These are phyloP conservation scores for Inga leiocalycina DNA, from an alignment of 306 rosid species.

Conservation along the genomic window DNA sequence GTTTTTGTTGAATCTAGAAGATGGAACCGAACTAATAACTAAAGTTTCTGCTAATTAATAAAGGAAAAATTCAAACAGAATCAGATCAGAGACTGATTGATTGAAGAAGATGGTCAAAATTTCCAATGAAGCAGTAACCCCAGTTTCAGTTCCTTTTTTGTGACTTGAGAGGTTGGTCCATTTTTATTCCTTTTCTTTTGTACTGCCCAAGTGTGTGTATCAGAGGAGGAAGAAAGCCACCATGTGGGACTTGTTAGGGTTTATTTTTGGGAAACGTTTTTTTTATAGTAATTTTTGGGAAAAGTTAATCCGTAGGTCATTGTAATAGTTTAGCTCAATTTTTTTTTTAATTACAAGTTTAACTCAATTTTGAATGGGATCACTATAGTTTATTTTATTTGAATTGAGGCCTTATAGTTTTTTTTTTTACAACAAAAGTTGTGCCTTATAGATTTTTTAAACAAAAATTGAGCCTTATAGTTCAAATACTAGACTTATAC, in stretches of 20 bases:
- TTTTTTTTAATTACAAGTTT: too few relatives aligned
- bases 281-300: too few relatives aligned
- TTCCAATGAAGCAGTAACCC: conserved; percentile 48
- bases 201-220: conserved; percentile 61
- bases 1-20: not conserved
- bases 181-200: conserved; percentile 63
- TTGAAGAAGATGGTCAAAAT: conserved; percentile 65
- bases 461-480: too few relatives aligned
- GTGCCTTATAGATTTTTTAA: too few relatives aligned
- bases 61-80: conserved; percentile 16
- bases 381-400: too few relatives aligned
- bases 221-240: conserved; percentile 52
- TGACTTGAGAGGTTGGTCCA: conserved; percentile 63
- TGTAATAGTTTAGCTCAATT: too few relatives aligned
- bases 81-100: conserved; percentile 15
- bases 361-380: too few relatives aligned
- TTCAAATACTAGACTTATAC: too few relatives aligned
- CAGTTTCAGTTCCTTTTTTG: conserved; percentile 50
- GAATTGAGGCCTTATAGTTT: too few relatives aligned
- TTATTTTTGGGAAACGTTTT: too few relatives aligned
- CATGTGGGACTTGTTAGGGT: conserved; percentile 47
- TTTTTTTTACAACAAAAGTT: too few relatives aligned
- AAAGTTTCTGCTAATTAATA: not conserved
- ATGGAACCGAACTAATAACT: not conserved
- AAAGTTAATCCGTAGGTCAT: too few relatives aligned